Evolutionary conservation across 2,329 filamentous ascomycete species (phyloP).

Genomic region (Ophiostoma pallidulum): DNA sequence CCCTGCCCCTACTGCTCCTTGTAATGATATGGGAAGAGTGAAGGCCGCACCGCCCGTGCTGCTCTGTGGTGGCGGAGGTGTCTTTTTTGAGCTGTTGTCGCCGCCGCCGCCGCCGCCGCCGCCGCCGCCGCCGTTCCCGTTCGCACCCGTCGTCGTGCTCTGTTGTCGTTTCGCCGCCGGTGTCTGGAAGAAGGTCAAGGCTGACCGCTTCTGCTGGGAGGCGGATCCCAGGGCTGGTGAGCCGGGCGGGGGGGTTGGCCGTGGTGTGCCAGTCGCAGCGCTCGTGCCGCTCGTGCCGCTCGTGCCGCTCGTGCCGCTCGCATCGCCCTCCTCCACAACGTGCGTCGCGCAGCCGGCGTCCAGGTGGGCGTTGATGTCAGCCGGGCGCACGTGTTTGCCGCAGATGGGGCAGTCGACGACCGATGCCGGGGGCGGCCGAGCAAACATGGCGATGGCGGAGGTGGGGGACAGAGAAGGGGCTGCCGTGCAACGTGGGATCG

Average conservation of each 20-base stretch:
- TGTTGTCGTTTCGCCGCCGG: constrained; percentile 46
- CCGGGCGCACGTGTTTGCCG: constrained; percentile 58
- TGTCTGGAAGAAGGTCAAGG: constrained; percentile 51
- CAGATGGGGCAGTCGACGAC: constrained; percentile 76
- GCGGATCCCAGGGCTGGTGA: constrained; percentile 25
- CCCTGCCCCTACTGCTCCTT: constrained; percentile 26
- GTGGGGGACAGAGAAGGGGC: no score
- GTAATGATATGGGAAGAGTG: constrained; percentile 1
- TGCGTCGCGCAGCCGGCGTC: constrained; percentile 65
- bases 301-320: neutral
- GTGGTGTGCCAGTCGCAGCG: constrained; percentile 15
- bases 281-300: constrained; percentile 2
- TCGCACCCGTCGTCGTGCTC: constrained; percentile 15
- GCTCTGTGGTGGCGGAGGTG: no score
- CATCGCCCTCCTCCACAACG: constrained; percentile 47
- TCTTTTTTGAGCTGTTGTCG: no score
- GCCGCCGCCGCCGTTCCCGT: constrained; percentile 19
- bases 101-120: no score
- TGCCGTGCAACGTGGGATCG: no score
- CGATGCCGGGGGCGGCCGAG: constrained; percentile 9
- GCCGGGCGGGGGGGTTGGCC: constrained; percentile 24
- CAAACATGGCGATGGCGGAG: constrained; percentile 13
- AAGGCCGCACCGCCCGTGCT: constrained; percentile 9
- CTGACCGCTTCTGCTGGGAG: constrained; percentile 42
- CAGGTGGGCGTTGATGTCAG: constrained; percentile 80